A percentile compares a stretch with the other conserved stretches of the same genome.
These are phyloP conservation scores for Didymella glomerata DNA, from an alignment of 2,329 filamentous ascomycete genomes.

Conservation along the genomic window DNA sequence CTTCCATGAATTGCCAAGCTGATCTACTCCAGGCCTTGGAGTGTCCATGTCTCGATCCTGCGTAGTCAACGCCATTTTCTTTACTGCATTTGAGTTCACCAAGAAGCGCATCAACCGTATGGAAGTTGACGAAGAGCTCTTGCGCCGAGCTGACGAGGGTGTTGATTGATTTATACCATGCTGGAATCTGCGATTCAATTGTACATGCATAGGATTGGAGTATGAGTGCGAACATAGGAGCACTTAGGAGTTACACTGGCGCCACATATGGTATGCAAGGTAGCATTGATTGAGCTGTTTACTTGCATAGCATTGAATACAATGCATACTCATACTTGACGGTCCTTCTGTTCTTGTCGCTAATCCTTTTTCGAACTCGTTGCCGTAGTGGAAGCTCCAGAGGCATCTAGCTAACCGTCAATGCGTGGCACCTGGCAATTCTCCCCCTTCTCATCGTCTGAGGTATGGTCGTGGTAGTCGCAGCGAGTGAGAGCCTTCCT, in stretches of 20 bases:
- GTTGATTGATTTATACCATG: constrained; percentile 8
- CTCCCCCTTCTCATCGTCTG: background rate
- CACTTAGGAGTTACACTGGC: constrained; percentile 9
- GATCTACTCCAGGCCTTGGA: constrained; percentile 62
- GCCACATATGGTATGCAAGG: constrained; percentile 21
- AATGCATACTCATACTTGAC: constrained; percentile 1
- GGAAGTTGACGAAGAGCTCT: constrained; percentile 49
- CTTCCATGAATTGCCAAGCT: constrained; percentile 5
- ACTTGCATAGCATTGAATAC: constrained; percentile 28
- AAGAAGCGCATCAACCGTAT: constrained; percentile 66
- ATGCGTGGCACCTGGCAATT: too few species aligned
- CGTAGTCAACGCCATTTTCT: constrained; percentile 87
- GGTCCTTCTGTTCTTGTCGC: too few species aligned
- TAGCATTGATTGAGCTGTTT: constrained; percentile 18
- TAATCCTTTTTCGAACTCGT: too few species aligned
- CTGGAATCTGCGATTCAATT: constrained; percentile 13
- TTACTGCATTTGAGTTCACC: constrained; percentile 84
- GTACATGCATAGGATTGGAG: constrained; percentile 39
- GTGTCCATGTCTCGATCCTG: constrained; percentile 86
- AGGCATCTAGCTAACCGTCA: too few species aligned
- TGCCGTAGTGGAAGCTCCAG: too few species aligned
- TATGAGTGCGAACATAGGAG: constrained; percentile 24
- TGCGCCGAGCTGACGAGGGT: constrained; percentile 38
- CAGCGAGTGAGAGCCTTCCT: too few species aligned
- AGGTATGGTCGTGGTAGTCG: background rate